Base-by-base conservation (phyloP, 306 rosid species). In the Urtica urens region DNA sequence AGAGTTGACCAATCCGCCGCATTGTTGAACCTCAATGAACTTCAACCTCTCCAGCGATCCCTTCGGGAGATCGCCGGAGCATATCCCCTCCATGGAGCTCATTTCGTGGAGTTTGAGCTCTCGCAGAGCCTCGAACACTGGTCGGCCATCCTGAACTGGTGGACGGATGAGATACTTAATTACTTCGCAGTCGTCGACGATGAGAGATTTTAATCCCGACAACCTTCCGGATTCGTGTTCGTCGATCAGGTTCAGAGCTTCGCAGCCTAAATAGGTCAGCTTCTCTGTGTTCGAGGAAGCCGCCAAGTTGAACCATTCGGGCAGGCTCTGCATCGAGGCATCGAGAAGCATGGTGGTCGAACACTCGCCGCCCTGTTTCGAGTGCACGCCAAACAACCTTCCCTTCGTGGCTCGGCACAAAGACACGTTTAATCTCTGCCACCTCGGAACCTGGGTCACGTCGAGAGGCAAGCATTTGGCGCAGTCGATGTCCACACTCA, bases 21-120 rank as follows among this genome's bases (percentile, higher is more conserved):
- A 18, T 2, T 13, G 27, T 3, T 13, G 14, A 10, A 46, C 54
- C 34, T 24, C 21, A 26, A 58, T 43, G 11, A 53, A n/a, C 35
- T 45, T 62, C 1, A 53, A 60, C 4, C 35, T 45, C 12, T 18
- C 23, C 4, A 53, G 34, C 9, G 68, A 53, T 7, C 42, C 28
- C 28, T 12, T 6, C 0, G 53, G 53, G 30, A 57, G 50, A 10
- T 35, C 55, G 6, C 34, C 55, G 18, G 14, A 10, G 7, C 60
- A 26, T 2, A 45, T 10, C 47, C 19, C 49, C 2, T 18, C 18
- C 23, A 45, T 1, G 27, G 1, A 9, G 6, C 34, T 5, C 47
- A 34, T 1, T 6, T 3, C 0, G 5, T 1, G 7, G 4, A 25
- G 3, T 1, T 10, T 13, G 8, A 62, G 44, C 4, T 34, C 48